Percentiles rank a stretch among this genome's conserved stretches.
These are phyloP conservation scores for Talaromyces sp. DNA, from an alignment of 2,329 filamentous ascomycete genomes.

Conservation along the genomic window DNA sequence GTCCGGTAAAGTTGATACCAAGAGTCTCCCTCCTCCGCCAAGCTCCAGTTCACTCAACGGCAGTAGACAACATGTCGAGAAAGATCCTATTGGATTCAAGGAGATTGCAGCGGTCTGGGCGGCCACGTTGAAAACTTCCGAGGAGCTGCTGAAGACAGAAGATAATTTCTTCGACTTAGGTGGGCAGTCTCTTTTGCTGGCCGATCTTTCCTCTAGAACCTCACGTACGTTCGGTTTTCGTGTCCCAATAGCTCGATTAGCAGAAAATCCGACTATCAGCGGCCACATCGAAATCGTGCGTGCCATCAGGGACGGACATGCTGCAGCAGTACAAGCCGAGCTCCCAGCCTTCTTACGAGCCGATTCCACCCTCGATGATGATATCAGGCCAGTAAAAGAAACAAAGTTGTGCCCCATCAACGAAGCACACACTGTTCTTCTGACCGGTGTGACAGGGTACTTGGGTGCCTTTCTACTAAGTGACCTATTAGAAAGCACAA, in stretches of 20 bases:
- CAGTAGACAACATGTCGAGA: slow-evolving; percentile 42
- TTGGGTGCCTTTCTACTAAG: slow-evolving; percentile 68
- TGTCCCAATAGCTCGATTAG: slow-evolving; percentile 64
- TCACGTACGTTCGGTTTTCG: slow-evolving; percentile 67
- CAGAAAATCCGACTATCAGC: slow-evolving; percentile 63
- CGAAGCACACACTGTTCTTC: slow-evolving; percentile 61
- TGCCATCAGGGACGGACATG: slow-evolving; percentile 64
- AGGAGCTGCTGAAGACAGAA: slow-evolving; percentile 57
- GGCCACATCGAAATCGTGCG: slow-evolving; percentile 69
- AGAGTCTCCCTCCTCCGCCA: slow-evolving; percentile 61
- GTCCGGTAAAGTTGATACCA: slow-evolving; percentile 72
- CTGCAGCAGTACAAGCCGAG: slow-evolving; percentile 68
- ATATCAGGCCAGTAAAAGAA: slow-evolving; percentile 54
- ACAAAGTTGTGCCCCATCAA: slow-evolving; percentile 54
- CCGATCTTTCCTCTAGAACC: slow-evolving; percentile 65
- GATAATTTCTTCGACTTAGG: slow-evolving; percentile 78
- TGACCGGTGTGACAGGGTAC: slow-evolving; percentile 73
- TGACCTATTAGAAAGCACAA: slow-evolving; percentile 61
- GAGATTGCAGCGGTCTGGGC: slow-evolving; percentile 69
- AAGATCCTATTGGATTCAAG: slow-evolving; percentile 60
- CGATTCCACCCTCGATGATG: slow-evolving; percentile 61
- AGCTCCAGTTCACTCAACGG: slow-evolving; percentile 41
- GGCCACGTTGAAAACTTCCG: slow-evolving; percentile 59
- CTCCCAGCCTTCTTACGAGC: slow-evolving; percentile 62
- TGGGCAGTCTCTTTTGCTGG: slow-evolving; percentile 71